A percentile compares a stretch with the other conserved stretches of the same genome.
These are phyloP conservation scores for Amoeboaphelidium protococcarum DNA, from an alignment of 371 early-diverging fungal genomes.

Conservation along the genomic window DNA sequence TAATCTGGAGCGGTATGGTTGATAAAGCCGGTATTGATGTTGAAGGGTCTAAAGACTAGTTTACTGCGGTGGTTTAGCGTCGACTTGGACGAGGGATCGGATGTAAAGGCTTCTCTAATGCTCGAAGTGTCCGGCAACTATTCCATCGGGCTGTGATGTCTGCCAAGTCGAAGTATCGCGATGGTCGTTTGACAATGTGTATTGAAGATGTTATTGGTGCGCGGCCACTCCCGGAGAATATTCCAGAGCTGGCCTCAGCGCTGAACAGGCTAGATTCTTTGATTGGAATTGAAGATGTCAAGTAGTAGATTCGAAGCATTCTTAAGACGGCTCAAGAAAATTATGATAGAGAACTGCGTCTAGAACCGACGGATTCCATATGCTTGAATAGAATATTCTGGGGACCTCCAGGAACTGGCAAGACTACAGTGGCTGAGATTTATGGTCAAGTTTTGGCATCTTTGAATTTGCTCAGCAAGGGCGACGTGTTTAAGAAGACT, in stretches of 20 bases:
- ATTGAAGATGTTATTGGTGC: conserved; percentile 8
- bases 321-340: conserved; percentile 7
- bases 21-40: conserved; percentile 6
- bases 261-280: conserved; percentile 5
- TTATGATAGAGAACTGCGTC: conserved; percentile 10
- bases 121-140: conserved; percentile 7
- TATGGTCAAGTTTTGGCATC: conserved; percentile 8
- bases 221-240: conserved; percentile 6
- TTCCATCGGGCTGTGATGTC: conserved; percentile 6
- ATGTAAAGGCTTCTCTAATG: conserved; percentile 12
- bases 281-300: conserved; percentile 10
- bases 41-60: conserved; percentile 2
- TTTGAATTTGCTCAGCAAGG: conserved; percentile 8
- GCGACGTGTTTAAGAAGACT: conserved; percentile 7
- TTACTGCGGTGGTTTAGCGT: conserved; percentile 4
- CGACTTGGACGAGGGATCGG: conserved; percentile 3
- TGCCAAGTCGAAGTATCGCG: conserved; percentile 5
- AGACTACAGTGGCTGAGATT: conserved; percentile 9
- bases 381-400: conserved; percentile 8
- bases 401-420: conserved; percentile 6
- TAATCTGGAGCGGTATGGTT: conserved; percentile 7
- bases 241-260: conserved; percentile 5
- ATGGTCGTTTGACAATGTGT: conserved; percentile 1
- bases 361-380: conserved; percentile 3
- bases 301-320: conserved; percentile 6